These are phyloP conservation scores for Bassia scoparia DNA, from an alignment of 148 eudicot species.

Conservation along the genomic window DNA sequence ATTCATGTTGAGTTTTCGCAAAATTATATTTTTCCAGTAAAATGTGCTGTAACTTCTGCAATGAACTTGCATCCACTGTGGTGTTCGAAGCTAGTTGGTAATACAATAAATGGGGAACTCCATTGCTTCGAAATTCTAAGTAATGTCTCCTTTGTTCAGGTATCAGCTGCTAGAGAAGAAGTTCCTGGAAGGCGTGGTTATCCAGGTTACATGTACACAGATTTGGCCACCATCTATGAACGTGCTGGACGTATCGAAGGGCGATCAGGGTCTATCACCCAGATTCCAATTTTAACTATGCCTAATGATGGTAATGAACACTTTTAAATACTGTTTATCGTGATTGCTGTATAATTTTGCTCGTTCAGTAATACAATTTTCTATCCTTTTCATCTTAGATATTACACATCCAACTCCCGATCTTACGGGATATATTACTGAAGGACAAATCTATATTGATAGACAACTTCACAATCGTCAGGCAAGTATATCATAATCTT, in stretches of 20 bases:
- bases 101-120: background rate
- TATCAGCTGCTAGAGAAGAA: slow-evolving; percentile 98
- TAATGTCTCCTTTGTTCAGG: slow-evolving; percentile 38
- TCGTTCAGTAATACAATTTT: background rate
- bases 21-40: background rate
- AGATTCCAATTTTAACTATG: slow-evolving; percentile 96
- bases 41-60: background rate
- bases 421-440: slow-evolving; percentile 98
- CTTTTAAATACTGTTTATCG: background rate
- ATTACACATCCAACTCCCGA: slow-evolving; percentile 99
- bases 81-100: background rate
- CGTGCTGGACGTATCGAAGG: slow-evolving; percentile 99
- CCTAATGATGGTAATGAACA: slow-evolving; percentile 80
- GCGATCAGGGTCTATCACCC: slow-evolving; percentile 90
- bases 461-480: slow-evolving; percentile 94
- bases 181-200: slow-evolving; percentile 99
- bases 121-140: background rate
- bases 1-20: too few species aligned
- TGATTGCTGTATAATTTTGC: background rate
- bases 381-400: slow-evolving; percentile 47
- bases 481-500: slow-evolving; percentile 42
- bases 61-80: background rate
- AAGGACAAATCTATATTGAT: slow-evolving; percentile 97
- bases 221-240: slow-evolving; percentile 97
- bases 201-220: slow-evolving; percentile 99